A percentile compares a stretch with the other conserved stretches of the same genome.
Evolutionary conservation across 306 rosid genomes (phyloP).

Genomic region (Trifolium repens): DNA sequence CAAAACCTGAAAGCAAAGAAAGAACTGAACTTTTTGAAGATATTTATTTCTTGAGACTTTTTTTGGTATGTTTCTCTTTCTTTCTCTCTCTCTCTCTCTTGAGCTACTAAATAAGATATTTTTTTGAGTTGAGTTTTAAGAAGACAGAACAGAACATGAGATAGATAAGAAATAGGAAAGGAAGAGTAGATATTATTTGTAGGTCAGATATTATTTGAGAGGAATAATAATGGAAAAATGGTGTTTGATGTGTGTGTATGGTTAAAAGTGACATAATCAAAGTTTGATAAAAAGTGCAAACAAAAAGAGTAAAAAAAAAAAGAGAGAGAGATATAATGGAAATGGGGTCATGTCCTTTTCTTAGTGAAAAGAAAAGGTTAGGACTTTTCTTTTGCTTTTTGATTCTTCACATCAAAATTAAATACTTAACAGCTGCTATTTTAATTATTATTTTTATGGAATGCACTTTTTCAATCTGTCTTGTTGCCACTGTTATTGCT

Average conservation of each 20-base stretch:
- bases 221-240: conserved; percentile 55
- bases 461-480: conserved; percentile 5
- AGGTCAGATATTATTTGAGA: conserved; percentile 47
- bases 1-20: background rate
- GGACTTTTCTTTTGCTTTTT: conserved; percentile 8
- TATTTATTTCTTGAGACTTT: background rate
- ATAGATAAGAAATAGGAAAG: conserved; percentile 19
- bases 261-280: conserved; percentile 22
- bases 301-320: conserved; percentile 5
- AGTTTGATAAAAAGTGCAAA: conserved; percentile 66
- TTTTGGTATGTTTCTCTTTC: too few species aligned
- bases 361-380: conserved; percentile 18
- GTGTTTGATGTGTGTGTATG: conserved; percentile 38
- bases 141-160: background rate
- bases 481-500: background rate
- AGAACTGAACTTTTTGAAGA: background rate
- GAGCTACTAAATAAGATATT: background rate
- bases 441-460: background rate
- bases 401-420: background rate
- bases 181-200: conserved; percentile 17
- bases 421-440: conserved; percentile 12
- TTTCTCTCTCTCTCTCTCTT: background rate
- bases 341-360: conserved; percentile 29
- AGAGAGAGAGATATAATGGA: conserved; percentile 4
- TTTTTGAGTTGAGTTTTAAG: background rate